phyloP scores from a whole-genome alignment of 306 rosid species.

The Canavalia ensiformis region DNA sequence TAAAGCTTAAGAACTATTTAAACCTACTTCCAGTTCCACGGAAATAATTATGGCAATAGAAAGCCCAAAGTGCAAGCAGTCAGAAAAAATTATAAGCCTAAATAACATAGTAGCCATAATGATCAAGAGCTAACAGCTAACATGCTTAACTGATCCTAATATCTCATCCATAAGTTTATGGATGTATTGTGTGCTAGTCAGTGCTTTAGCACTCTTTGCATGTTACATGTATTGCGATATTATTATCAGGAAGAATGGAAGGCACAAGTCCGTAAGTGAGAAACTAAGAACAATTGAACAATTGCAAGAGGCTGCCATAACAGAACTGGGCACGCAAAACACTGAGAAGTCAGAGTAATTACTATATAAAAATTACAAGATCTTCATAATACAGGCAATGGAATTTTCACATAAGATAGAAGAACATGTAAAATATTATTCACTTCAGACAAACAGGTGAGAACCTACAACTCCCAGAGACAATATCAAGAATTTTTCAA shows the following conservation, averaged over 20 bases:
- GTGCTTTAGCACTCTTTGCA: constrained; percentile 74
- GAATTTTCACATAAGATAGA: neutral
- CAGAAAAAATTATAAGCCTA: constrained; percentile 59
- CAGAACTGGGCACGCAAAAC: neutral
- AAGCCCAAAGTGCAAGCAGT: neutral
- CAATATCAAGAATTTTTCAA: too few species aligned
- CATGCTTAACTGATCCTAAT: constrained; percentile 77
- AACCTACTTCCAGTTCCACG: neutral
- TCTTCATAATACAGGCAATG: neutral
- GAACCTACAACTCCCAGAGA: too few species aligned
- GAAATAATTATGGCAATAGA: neutral
- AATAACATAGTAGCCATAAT: constrained; percentile 82
- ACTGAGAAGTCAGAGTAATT: neutral
- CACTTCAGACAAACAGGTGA: too few species aligned
- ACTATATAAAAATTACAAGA: neutral
- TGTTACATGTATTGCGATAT: neutral
- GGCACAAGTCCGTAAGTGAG: neutral
- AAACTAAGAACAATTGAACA: neutral
- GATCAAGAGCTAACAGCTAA: constrained; percentile 92
- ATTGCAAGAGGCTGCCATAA: neutral
- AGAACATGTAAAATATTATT: neutral
- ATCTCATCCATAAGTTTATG: constrained; percentile 76
- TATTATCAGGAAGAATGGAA: neutral
- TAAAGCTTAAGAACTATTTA: too few species aligned
- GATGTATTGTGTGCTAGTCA: constrained; percentile 66